Conservation (phyloP, 345 rosid species). For the Citrus trifoliata region DNA sequence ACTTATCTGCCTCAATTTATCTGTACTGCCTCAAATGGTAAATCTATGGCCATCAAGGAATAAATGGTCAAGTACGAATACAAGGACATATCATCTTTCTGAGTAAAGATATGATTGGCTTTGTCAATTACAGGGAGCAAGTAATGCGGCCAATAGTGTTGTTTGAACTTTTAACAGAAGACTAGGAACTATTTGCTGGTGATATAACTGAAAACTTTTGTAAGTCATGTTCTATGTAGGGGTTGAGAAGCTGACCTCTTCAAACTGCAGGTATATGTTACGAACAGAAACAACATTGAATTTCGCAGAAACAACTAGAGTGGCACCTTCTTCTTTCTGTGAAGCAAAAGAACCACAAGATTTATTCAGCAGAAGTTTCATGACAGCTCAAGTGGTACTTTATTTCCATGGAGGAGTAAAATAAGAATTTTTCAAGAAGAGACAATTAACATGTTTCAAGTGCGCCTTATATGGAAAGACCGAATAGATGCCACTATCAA, state of each 20-base stretch:
- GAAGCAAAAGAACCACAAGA: conserved; percentile 16
- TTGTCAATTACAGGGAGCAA: background rate
- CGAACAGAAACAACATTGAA: conserved; percentile 67
- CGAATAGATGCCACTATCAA: background rate
- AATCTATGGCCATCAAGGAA: background rate
- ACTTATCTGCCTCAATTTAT: too few relatives aligned
- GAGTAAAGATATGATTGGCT: background rate
- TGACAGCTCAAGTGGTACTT: background rate
- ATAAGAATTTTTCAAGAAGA: background rate
- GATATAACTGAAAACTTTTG: background rate
- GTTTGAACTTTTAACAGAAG: background rate
- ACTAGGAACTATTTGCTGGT: conserved; percentile 4
- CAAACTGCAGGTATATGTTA: conserved; percentile 82
- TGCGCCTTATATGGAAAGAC: background rate
- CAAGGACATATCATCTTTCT: background rate
- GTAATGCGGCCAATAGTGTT: background rate
- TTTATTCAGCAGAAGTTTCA: background rate
- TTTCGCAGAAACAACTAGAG: conserved; percentile 86
- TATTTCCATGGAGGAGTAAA: background rate
- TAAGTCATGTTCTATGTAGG: conserved; percentile 14
- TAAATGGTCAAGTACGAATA: background rate
- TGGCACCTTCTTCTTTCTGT: conserved; percentile 88
- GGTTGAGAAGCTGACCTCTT: conserved; percentile 64
- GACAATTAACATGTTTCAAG: background rate
- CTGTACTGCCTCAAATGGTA: background rate